Percentiles rank a stretch among this genome's conserved stretches.
Conservation (phyloP, 2,329 filamentous ascomycete species). For the Akanthomyces dipterigenus region DNA sequence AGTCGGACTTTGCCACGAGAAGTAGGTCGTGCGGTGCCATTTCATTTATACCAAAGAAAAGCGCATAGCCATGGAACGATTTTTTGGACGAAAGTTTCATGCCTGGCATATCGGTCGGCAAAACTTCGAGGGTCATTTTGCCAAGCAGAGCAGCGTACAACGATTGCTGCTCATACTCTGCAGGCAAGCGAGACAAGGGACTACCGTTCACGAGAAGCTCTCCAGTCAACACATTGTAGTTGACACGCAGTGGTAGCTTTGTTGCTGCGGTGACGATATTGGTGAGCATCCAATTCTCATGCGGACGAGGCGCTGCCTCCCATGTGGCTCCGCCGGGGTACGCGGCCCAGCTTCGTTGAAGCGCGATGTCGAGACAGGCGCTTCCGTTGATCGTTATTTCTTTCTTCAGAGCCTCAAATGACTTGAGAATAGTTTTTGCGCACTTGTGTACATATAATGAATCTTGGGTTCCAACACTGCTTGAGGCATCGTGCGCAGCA, state of each 20-base stretch:
- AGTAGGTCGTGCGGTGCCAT: neutral
- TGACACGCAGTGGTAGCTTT: conserved; percentile 10
- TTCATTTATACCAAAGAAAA: neutral
- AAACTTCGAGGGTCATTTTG: neutral
- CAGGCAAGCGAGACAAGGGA: neutral
- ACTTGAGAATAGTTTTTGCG: neutral
- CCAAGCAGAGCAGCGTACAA: neutral
- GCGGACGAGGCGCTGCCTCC: neutral
- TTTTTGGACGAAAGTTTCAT: conserved; percentile 1
- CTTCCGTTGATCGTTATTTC: neutral
- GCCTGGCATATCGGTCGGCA: neutral
- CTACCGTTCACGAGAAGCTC: conserved; percentile 3
- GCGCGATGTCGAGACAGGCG: neutral
- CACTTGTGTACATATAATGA: neutral
- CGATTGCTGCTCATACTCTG: neutral
- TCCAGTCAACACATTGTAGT: neutral
- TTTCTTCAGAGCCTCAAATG: neutral
- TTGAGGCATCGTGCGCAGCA: neutral
- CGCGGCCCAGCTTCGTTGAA: neutral
- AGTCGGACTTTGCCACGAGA: neutral
- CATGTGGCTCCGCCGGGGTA: neutral
- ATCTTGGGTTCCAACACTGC: neutral
- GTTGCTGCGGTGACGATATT: neutral
- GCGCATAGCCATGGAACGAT: neutral
- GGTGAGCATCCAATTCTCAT: neutral